Base-by-base conservation (phyloP, 1,284 basidiomycete species). In the Ganoderma sinense region DNA sequence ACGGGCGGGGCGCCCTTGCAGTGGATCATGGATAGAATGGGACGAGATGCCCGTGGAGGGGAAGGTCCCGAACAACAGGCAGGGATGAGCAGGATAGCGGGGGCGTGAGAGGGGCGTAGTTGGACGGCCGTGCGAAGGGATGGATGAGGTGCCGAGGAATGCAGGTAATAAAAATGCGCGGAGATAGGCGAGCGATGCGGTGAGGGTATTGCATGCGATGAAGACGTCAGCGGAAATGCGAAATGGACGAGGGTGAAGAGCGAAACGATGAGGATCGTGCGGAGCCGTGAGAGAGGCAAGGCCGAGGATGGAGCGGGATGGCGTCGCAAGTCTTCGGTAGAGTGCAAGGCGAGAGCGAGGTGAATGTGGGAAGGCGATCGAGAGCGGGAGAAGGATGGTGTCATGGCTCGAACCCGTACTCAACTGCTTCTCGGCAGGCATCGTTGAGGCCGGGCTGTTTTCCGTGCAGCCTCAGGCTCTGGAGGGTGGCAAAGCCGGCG, bases 371-470 rank as follows among this genome's bases (percentile, higher is more conserved):
- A 53, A 53, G 41, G 56, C n/a, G 48, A 51, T 51, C 36, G 64
- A n/a, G 59, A 40, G 40, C 23, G 23, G 39, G 23, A 41, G 23
- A 26, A 39, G 56, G 20, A 39, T 10, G 39, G 41, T 45, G 70
- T 78, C 71, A 77, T 85, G 79, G 88, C 77, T 93, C 91, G 72
- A 92, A 87, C 43, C 87, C 87, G 79, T 93, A 93, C 73, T 89
- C 87, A 74, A 93, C 91, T 31, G 91, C 91, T 65, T 85, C 85
- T 69, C 86, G 87, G 77, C 92, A 93, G 10, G 91, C 92, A 75
- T 92, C 91, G 75, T 86, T 87, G 36, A 84, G 82, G 62, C 83
- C 79, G 14, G 84, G 81, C 58, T 84, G 82, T 53, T 78, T 81
- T 29, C 88, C 91, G 75, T 93, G 91, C 70, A 85, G 85, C 66